Evolutionary conservation across 73 alveolate species (phyloP), one percentile per base, ranked within the genome.

Genomic region (Paramecium caudatum): DNA sequence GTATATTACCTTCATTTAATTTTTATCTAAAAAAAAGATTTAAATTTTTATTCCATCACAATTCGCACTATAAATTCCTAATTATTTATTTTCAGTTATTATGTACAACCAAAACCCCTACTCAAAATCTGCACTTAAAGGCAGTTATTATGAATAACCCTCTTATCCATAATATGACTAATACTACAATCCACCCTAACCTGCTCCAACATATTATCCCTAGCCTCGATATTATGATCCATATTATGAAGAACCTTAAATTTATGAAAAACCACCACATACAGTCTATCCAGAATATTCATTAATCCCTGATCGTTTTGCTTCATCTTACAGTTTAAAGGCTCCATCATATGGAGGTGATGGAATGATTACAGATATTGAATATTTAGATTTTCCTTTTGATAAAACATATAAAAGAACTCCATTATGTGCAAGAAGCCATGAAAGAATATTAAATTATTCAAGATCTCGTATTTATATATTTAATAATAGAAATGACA

Each of bases 1-100:
- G 37, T 46, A 3, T 47, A 36, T 39, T 85, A 43, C 68, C 87
- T 85, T 85, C 83, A 62, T 85, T 85, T 85, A 32, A 34, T 30
- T 43, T 36, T 86, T 55, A 86, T 86, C 80, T 86, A 12, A 86
- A 63, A 62, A 86, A 62, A 86, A 62, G 65, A 86, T 41, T 63
- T 62, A 43, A 62, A 85, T 83, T 65, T 70, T 15, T 83, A 12
- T 9, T 36, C 91, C n/a, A 55, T 19, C 80, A 55, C 30, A 10
- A 55, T 55, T 23, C 12, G 12, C 30, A 43, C 12, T 55, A 27
- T 55, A 55, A 27, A 55, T 55, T 19, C 23, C 8, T 55, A 55
- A 27, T 27, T 55, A n/a, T n/a, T n/a, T n/a, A n/a, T 55, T 55
- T 27, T 55, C 80, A 55, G 80, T 55, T 55, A 55, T 55, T 55